Conservation (phyloP, 192 early-diverging fungal species). For the Mortierella hygrophila region DNA sequence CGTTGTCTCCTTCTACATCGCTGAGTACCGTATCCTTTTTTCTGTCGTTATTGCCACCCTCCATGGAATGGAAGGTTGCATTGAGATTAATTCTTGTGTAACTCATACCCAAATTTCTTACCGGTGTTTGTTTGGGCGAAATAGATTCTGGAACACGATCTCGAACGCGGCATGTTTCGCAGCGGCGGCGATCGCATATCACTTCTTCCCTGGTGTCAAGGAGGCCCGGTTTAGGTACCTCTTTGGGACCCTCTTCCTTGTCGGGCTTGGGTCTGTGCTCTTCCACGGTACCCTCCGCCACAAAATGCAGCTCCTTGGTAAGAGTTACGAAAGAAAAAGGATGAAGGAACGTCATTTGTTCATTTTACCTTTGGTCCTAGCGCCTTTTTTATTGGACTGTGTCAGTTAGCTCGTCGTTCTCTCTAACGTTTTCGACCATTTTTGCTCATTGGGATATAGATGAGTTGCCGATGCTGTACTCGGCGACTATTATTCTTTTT, state of each 20-base stretch:
- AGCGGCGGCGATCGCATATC: constrained; percentile 62
- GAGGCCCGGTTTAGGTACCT: constrained; percentile 59
- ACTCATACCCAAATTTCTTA: neutral
- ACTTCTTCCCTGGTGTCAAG: constrained; percentile 52
- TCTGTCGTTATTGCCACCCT: no score
- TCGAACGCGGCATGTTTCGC: constrained; percentile 72
- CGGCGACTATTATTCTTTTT: constrained; percentile 51
- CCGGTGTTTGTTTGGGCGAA: no score
- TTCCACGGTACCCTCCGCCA: constrained; percentile 83
- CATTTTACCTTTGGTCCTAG: no score
- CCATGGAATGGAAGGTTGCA: neutral
- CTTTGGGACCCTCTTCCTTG: constrained; percentile 65
- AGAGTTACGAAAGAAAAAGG: neutral
- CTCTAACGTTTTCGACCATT: neutral
- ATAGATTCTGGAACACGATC: constrained; percentile 66
- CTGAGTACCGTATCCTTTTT: constrained; percentile 53
- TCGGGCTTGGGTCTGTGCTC: constrained; percentile 79
- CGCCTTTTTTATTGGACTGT: neutral
- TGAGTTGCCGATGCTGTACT: constrained; percentile 54
- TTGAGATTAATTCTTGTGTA: neutral
- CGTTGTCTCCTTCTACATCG: constrained; percentile 60
- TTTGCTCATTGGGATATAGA: neutral
- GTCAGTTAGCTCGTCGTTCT: neutral
- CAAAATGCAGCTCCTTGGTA: constrained; percentile 70
- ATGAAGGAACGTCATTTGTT: constrained; percentile 42